Percentiles rank a stretch among this genome's conserved stretches.
These are phyloP conservation scores for Uncinocarpus reesii DNA, from an alignment of 2,329 filamentous ascomycete genomes.

Conservation along the genomic window DNA sequence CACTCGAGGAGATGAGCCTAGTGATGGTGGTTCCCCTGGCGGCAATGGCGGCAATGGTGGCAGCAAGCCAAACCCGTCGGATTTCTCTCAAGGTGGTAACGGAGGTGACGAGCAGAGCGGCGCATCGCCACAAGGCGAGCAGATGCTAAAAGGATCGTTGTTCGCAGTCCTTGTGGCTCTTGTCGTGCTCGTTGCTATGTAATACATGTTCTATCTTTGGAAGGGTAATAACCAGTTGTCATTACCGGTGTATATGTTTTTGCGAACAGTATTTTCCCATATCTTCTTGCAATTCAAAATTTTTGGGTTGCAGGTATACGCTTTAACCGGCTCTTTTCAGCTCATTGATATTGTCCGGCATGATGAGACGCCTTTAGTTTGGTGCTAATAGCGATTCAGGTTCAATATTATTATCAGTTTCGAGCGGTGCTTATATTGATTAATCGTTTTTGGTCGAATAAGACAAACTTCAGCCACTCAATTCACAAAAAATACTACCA, in stretches of 20 bases:
- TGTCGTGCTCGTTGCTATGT: slow-evolving; percentile 38
- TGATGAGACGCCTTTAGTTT: slow-evolving; percentile 5
- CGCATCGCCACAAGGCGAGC: slow-evolving; percentile 30
- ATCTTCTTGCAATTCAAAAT: slow-evolving; percentile 8
- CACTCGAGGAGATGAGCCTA: slow-evolving; percentile 16
- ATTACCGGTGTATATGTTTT: slow-evolving; percentile 3
- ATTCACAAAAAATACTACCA: neutral
- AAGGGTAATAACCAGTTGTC: too few relatives aligned
- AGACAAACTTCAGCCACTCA: too few relatives aligned
- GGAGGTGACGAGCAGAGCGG: slow-evolving; percentile 16
- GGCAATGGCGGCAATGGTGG: slow-evolving; percentile 20
- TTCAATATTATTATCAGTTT: slow-evolving; percentile 9
- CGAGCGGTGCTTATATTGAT: neutral
- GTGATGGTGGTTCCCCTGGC: slow-evolving; percentile 17
- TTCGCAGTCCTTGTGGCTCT: slow-evolving; percentile 40
- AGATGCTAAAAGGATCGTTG: slow-evolving; percentile 36
- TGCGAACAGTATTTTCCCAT: slow-evolving; percentile 4
- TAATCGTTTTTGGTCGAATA: neutral
- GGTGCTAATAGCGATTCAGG: slow-evolving; percentile 11
- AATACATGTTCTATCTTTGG: too few relatives aligned
- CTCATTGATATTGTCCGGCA: slow-evolving; percentile 1
- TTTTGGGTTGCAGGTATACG: slow-evolving; percentile 1
- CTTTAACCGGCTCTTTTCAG: slow-evolving; percentile 7
- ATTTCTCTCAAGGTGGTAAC: slow-evolving; percentile 25
- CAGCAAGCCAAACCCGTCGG: slow-evolving; percentile 19